phyloP scores from a whole-genome alignment of 306 rosid species.

The Mucuna pruriens region DNA sequence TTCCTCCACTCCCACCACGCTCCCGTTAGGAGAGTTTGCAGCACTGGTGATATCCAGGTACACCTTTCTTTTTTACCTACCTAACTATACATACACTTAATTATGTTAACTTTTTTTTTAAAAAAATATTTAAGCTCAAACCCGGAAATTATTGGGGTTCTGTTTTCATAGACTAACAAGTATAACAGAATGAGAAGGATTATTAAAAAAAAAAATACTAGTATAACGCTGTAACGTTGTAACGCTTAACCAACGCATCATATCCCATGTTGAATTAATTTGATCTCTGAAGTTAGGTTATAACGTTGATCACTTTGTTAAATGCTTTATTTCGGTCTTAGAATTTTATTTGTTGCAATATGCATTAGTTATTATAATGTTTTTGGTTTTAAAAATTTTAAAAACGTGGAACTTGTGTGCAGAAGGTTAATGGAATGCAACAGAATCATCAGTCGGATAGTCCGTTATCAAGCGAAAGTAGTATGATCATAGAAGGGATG shows the following conservation, averaged over 20 bases:
- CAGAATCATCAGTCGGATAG: slow-evolving; percentile 57
- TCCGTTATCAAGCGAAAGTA: slow-evolving; percentile 70
- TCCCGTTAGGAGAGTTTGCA: slow-evolving; percentile 68
- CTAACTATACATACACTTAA: no score
- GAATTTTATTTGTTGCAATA: neutral
- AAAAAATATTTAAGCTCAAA: no score
- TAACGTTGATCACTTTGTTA: neutral
- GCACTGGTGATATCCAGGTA: slow-evolving; percentile 76
- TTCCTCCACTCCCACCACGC: slow-evolving; percentile 41
- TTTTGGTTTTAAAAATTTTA: neutral
- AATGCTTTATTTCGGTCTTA: neutral
- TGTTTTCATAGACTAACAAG: neutral
- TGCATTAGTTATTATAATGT: neutral
- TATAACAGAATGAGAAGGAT: no score
- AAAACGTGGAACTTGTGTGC: slow-evolving; percentile 17
- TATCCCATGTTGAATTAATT: neutral
- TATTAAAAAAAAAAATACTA: no score
- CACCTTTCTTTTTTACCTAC: no score
- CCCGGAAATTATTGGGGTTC: no score
- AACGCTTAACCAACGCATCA: neutral
- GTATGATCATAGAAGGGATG: slow-evolving; percentile 90
- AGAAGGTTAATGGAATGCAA: slow-evolving; percentile 56
- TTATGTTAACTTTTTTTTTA: no score
- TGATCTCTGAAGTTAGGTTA: neutral
- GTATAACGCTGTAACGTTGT: no score